These are phyloP conservation scores for Panus rudis DNA, from an alignment of 768 basidiomycete genomes.

Conservation along the genomic window DNA sequence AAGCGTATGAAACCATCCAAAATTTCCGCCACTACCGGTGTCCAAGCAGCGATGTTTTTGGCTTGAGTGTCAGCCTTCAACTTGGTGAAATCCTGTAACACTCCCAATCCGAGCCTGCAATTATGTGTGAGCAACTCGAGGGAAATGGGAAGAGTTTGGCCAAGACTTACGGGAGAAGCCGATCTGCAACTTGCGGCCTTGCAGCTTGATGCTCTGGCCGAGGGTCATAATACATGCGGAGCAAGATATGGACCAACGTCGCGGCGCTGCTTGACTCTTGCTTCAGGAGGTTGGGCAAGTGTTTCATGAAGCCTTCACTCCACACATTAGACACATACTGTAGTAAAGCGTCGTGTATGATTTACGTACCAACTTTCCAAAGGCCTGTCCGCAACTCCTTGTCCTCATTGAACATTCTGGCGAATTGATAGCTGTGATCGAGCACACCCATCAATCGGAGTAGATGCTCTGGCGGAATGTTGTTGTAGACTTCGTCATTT, in stretches of 20 bases:
- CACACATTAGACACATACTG: background rate
- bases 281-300: constrained; percentile 93
- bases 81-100: constrained; percentile 86
- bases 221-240: constrained; percentile 91
- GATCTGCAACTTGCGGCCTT: constrained; percentile 71
- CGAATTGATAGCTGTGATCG: constrained; percentile 97
- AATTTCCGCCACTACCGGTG: constrained; percentile 96
- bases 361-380: constrained; percentile 95
- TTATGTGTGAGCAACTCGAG: constrained; percentile 5
- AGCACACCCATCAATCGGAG: constrained; percentile 91
- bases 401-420: constrained; percentile 95
- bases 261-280: constrained; percentile 98
- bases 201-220: constrained; percentile 83
- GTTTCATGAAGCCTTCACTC: constrained; percentile 92
- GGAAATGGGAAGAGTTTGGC: background rate
- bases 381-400: constrained; percentile 93
- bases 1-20: constrained; percentile 84
- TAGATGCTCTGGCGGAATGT: constrained; percentile 91
- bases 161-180: constrained; percentile 56
- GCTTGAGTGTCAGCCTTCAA: constrained; percentile 85
- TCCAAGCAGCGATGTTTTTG: constrained; percentile 96
- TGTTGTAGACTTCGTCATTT: constrained; percentile 84
- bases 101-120: constrained; percentile 74
- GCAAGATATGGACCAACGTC: constrained; percentile 84
- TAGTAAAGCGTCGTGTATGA: background rate